Percentiles rank a stretch among this genome's conserved stretches.
Conservation (phyloP, 1,284 basidiomycete genomes). For the Phellinidium pouzarii region DNA sequence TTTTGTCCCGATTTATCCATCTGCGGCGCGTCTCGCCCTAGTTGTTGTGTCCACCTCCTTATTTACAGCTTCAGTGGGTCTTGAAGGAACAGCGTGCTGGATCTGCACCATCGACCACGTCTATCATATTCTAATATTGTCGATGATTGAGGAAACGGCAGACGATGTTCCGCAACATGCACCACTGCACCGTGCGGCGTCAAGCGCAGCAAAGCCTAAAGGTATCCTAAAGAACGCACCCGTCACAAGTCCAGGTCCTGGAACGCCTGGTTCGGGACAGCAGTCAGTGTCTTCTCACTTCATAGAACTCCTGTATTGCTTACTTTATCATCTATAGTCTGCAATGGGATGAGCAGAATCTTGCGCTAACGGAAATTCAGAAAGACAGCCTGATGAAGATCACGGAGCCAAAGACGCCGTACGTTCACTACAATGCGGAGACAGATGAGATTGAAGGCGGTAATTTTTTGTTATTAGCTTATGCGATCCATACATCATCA, state of each 20-base stretch:
- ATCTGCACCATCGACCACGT: background rate
- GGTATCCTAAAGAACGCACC: conserved; percentile 80
- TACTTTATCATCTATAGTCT: conserved; percentile 34
- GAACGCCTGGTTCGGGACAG: conserved; percentile 34
- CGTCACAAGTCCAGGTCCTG: conserved; percentile 29
- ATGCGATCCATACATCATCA: conserved; percentile 1
- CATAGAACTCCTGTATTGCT: conserved; percentile 2
- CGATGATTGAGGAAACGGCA: conserved; percentile 6
- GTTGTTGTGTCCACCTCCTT: too few species aligned
- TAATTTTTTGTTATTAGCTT: conserved; percentile 30
- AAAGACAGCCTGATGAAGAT: conserved; percentile 96
- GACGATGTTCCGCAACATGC: conserved; percentile 8
- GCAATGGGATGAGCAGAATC: conserved; percentile 90
- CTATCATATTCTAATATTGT: background rate
- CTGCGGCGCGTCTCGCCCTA: too few species aligned
- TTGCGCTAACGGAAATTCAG: conserved; percentile 84
- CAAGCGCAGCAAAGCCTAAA: conserved; percentile 60
- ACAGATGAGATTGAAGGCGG: conserved; percentile 78
- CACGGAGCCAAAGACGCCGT: conserved; percentile 94
- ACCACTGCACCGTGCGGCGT: conserved; percentile 24
- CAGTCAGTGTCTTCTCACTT: conserved; percentile 32
- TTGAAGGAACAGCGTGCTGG: too few species aligned
- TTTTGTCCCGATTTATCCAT: too few species aligned
- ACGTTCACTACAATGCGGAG: conserved; percentile 83
- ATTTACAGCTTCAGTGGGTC: too few species aligned